Conservation (phyloP, 345 rosid species). For the Lepidium aucheri region DNA sequence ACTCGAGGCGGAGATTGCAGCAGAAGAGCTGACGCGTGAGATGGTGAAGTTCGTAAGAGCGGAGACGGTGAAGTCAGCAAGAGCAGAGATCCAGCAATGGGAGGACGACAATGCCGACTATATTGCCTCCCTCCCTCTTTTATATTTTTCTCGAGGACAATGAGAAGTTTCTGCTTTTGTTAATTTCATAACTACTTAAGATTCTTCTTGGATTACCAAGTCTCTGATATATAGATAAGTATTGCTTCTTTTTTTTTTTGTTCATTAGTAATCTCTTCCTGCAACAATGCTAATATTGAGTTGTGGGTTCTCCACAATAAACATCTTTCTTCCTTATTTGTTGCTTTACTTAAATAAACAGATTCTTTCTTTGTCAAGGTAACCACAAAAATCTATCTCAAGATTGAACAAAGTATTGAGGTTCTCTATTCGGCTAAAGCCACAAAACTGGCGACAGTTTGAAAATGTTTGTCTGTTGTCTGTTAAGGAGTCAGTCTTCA, state of each 20-base stretch:
- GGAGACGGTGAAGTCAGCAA: background rate
- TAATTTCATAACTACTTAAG: background rate
- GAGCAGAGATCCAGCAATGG: conserved; percentile 15
- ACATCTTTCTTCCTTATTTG: no score
- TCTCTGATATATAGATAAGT: background rate
- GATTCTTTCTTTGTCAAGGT: no score
- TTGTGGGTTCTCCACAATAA: background rate
- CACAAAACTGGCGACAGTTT: background rate
- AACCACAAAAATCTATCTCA: background rate
- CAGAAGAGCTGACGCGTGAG: background rate
- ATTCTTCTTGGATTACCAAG: background rate
- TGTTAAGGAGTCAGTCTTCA: conserved; percentile 37
- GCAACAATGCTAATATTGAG: background rate
- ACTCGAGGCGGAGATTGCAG: background rate
- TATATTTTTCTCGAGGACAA: background rate
- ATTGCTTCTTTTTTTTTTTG: background rate
- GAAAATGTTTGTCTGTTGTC: background rate
- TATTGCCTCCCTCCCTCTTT: conserved; percentile 12
- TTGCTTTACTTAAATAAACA: no score
- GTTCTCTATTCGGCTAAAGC: background rate
- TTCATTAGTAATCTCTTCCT: background rate
- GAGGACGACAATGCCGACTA: conserved; percentile 23
- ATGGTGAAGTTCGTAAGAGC: conserved; percentile 10
- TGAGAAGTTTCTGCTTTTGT: background rate
- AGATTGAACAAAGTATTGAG: background rate